Evolutionary conservation across 2,329 filamentous ascomycete genomes (phyloP).

Genomic region (Pseudocercospora pini-densiflorae): DNA sequence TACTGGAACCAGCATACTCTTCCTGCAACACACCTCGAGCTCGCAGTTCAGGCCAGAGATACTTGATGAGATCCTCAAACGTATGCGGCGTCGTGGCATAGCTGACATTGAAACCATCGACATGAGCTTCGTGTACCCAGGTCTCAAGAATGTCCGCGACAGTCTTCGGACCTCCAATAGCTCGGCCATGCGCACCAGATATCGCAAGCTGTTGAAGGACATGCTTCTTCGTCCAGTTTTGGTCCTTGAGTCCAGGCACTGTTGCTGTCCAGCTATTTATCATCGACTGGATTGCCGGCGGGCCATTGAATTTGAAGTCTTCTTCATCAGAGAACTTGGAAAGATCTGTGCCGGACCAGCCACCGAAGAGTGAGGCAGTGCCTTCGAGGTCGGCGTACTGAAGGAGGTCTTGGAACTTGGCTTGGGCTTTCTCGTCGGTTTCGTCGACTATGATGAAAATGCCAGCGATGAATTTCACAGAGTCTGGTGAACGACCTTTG

Average conservation of each 20-base stretch:
- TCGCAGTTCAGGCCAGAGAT: conserved; percentile 44
- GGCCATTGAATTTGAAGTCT: conserved; percentile 48
- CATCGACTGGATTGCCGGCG: conserved; percentile 49
- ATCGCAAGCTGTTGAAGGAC: conserved; percentile 50
- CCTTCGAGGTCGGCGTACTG: conserved; percentile 53
- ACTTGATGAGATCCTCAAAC: conserved; percentile 44
- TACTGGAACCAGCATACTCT: conserved; percentile 32
- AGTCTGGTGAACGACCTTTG: conserved; percentile 45
- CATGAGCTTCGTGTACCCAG: conserved; percentile 51
- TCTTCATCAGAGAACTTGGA: conserved; percentile 49
- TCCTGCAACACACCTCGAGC: conserved; percentile 41
- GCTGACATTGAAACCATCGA: conserved; percentile 50
- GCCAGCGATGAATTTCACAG: conserved; percentile 52
- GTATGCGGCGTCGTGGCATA: conserved; percentile 52
- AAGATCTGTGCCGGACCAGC: conserved; percentile 54
- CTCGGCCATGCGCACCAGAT: conserved; percentile 46
- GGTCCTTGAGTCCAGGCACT: conserved; percentile 46
- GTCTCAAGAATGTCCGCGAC: conserved; percentile 53
- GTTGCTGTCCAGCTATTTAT: conserved; percentile 52
- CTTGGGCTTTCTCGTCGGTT: conserved; percentile 50
- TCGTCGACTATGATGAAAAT: conserved; percentile 50
- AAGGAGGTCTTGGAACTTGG: conserved; percentile 48
- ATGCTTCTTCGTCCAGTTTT: conserved; percentile 53
- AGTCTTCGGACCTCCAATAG: conserved; percentile 46
- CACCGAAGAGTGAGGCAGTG: conserved; percentile 51